Conservation (phyloP, 495 filamentous ascomycete genomes). For the Penicillium nucicola region DNA sequence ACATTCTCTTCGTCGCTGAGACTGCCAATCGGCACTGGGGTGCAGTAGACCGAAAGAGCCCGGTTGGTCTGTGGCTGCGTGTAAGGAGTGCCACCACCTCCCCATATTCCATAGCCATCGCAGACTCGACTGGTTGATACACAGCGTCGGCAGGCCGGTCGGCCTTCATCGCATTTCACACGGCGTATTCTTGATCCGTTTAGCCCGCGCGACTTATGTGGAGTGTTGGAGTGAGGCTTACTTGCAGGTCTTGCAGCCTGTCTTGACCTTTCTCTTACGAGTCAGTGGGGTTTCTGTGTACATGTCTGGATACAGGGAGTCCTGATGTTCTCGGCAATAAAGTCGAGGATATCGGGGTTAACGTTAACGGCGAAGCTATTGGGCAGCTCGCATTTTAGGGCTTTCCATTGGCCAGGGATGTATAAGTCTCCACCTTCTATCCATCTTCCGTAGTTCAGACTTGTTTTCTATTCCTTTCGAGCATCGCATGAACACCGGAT, state of each 20-base stretch:
- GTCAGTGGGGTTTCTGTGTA: not conserved
- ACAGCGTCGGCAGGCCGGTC: constrained; percentile 52
- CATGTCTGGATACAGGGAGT: not conserved
- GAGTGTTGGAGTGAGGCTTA: constrained; percentile 2
- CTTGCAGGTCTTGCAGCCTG: constrained; percentile 31
- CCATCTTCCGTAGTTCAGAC: no score
- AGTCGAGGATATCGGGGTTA: no score
- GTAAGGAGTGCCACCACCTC: constrained; percentile 36
- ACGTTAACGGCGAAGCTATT: not conserved
- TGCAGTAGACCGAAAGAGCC: constrained; percentile 15
- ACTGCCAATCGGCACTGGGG: constrained; percentile 17
- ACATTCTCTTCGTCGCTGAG: constrained; percentile 42
- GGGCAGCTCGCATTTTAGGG: constrained; percentile 8
- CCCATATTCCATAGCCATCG: constrained; percentile 57
- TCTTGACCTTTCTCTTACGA: constrained; percentile 15
- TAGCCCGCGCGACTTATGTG: not conserved
- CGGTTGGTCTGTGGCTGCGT: constrained; percentile 22
- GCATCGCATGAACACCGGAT: no score
- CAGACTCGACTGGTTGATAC: constrained; percentile 53
- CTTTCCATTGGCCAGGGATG: not conserved
- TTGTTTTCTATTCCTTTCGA: no score
- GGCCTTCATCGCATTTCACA: constrained; percentile 58
- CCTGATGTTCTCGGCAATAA: no score
- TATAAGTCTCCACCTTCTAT: not conserved
- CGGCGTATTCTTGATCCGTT: constrained; percentile 31